Base-by-base conservation (phyloP, 306 rosid species). In the Fragaria iinumae region DNA sequence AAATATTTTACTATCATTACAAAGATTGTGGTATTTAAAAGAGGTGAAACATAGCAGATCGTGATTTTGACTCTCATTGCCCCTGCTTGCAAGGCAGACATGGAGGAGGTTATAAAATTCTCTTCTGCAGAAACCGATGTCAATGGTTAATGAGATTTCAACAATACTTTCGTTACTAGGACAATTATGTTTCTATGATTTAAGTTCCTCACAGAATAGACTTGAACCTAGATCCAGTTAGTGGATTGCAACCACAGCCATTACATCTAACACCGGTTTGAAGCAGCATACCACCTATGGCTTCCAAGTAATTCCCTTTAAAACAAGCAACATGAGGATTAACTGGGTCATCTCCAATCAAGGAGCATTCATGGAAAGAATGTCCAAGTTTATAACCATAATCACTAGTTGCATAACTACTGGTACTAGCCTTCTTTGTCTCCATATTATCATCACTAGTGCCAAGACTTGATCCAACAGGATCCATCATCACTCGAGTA, bases 191-290 rank as follows among this genome's bases (percentile, higher is more conserved):
- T 34, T 4, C 12, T 32, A 64, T 16, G 69, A 7, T 64, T 32
- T 3, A 34, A 25, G 38, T 25, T 78, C 65, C 95, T 83, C 81
- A 92, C 96, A 89, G 80, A 88, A 69, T 74, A 41, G 97, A 91
- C 86, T 85, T 90, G 90, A 81, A 94, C 27, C 98, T 90, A 48
- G 96, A 91, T 68, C 98, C 97, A 36, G 88, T 84, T 57, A 91
- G 92, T 38, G 96, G 95, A 88, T 74, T 85, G 65, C 80, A 88
- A 18, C 97, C 98, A 84, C 99, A 92, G 34, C 90, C 89, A 79
- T 91, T 91, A 81, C 97, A 92, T 43, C 84, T 82, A 56, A 92
- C 80, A 45, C 96, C 93, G 63, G 67, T 87, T 60, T 88, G 93
- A 78, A 89, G 87, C 73, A 92, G 59, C 53, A 56, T 85, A 23